phyloP scores from a whole-genome alignment of 176 grass and related monocot species.

The Triticum urartu region DNA sequence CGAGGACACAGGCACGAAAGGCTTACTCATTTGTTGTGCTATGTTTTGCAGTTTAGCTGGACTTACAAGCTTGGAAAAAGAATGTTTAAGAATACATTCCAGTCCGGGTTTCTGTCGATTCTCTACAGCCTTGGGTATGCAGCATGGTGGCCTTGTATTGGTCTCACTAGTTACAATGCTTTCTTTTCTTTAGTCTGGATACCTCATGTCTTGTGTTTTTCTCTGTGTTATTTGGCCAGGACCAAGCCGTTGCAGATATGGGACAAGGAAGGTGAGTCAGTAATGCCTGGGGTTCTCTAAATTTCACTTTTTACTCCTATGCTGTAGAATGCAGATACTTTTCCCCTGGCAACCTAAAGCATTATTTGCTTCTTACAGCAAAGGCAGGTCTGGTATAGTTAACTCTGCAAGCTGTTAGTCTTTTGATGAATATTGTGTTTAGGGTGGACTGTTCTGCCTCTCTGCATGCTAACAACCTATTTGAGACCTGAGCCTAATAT shows the following conservation, averaged over 20 bases:
- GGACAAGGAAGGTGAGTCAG: slow-evolving; percentile 85
- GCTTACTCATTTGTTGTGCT: slow-evolving; percentile 3
- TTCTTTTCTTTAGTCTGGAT: slow-evolving; percentile 21
- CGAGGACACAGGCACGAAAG: neutral
- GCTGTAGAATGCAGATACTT: neutral
- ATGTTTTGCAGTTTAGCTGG: slow-evolving; percentile 19
- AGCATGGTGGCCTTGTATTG: neutral
- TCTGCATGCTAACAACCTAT: neutral
- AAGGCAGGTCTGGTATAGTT: neutral
- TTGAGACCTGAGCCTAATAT: neutral
- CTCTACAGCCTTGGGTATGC: slow-evolving; percentile 91
- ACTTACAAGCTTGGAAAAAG: slow-evolving; percentile 10
- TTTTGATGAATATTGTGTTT: neutral
- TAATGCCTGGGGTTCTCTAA: slow-evolving; percentile 3
- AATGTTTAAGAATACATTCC: slow-evolving; percentile 99
- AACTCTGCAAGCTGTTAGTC: neutral
- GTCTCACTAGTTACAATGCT: slow-evolving; percentile 1
- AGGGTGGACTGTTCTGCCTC: neutral
- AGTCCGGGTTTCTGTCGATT: slow-evolving; percentile 93
- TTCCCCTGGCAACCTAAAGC: neutral
- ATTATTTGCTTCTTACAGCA: neutral
- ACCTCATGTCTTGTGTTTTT: slow-evolving; percentile 14
- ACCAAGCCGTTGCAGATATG: slow-evolving; percentile 99
- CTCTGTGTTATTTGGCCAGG: slow-evolving; percentile 44
- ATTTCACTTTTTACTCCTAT: neutral